phyloP scores from a whole-genome alignment of 1,284 basidiomycete genomes.

The Leccinum pachyderme region DNA sequence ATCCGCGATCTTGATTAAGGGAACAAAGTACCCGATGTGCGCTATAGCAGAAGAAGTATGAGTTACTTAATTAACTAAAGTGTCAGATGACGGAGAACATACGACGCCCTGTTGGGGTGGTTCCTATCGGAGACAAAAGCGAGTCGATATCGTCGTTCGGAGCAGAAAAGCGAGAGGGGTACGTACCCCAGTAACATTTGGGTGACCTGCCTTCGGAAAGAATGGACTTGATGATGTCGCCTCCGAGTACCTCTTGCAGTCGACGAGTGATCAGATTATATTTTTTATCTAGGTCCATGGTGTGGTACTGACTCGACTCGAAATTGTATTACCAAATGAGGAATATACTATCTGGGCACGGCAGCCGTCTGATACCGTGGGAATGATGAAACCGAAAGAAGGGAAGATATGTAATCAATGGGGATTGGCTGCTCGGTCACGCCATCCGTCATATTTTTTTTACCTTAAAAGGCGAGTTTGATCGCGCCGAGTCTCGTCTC shows the following conservation, averaged over 20 bases:
- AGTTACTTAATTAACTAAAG: neutral
- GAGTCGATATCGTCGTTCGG: neutral
- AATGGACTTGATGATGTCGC: neutral
- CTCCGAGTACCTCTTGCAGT: neutral
- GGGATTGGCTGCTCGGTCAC: neutral
- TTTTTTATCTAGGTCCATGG: neutral
- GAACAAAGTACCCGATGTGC: neutral
- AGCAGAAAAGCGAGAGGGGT: neutral
- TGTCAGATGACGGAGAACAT: neutral
- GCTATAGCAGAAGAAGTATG: neutral
- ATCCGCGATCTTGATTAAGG: neutral
- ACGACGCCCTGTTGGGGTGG: neutral
- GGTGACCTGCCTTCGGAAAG: slow-evolving; percentile 67
- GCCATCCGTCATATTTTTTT: neutral
- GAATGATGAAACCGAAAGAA: no score
- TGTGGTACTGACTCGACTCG: no score
- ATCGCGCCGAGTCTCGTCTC: neutral
- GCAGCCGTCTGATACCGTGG: no score
- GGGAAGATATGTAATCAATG: neutral
- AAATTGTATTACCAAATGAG: no score
- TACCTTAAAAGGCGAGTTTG: neutral
- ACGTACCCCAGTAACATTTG: slow-evolving; percentile 60
- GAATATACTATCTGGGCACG: no score
- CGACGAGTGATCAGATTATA: neutral
- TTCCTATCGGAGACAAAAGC: neutral